phyloP scores from a whole-genome alignment of 2,329 filamentous ascomycete genomes.

The Fusarium secorum region DNA sequence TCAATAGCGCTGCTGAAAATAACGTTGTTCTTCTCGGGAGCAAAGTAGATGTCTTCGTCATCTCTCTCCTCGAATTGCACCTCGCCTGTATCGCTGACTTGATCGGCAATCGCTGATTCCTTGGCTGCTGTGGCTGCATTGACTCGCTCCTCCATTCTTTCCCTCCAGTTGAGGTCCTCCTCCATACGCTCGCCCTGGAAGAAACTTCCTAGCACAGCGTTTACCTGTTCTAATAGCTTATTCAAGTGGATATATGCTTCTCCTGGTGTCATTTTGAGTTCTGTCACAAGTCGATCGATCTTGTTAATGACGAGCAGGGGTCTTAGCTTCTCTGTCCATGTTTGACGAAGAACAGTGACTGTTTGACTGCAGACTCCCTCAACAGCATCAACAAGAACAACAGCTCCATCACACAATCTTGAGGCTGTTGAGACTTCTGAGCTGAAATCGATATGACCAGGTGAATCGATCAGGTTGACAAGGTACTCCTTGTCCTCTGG shows the following conservation, averaged over 20 bases:
- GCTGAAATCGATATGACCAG: constrained; percentile 98
- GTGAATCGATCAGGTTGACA: constrained; percentile 97
- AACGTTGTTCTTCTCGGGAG: constrained; percentile 97
- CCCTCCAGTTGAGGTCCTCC: constrained; percentile 94
- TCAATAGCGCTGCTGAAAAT: constrained; percentile 98
- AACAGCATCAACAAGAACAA: constrained; percentile 94
- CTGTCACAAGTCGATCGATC: constrained; percentile 92
- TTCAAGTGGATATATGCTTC: constrained; percentile 91
- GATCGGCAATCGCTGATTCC: constrained; percentile 56
- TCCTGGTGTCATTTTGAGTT: constrained; percentile 88
- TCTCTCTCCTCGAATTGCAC: constrained; percentile 86
- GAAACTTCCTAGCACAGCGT: constrained; percentile 96
- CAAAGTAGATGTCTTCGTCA: constrained; percentile 97
- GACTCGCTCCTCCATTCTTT: constrained; percentile 86
- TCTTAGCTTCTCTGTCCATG: constrained; percentile 95
- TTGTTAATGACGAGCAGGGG: constrained; percentile 97
- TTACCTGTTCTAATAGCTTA: constrained; percentile 93
- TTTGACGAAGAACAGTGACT: constrained; percentile 92
- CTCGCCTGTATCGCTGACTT: constrained; percentile 64
- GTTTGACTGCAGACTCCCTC: constrained; percentile 99
- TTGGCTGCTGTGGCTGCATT: constrained; percentile 73
- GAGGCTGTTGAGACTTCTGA: constrained; percentile 97
- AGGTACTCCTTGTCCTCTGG: constrained; percentile 87
- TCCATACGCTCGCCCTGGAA: constrained; percentile 99
- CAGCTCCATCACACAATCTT: constrained; percentile 89